Evolutionary conservation across 208 protist genomes (phyloP), one percentile per base, ranked within the genome.

Genomic region (Trypanosoma conorhini): DNA sequence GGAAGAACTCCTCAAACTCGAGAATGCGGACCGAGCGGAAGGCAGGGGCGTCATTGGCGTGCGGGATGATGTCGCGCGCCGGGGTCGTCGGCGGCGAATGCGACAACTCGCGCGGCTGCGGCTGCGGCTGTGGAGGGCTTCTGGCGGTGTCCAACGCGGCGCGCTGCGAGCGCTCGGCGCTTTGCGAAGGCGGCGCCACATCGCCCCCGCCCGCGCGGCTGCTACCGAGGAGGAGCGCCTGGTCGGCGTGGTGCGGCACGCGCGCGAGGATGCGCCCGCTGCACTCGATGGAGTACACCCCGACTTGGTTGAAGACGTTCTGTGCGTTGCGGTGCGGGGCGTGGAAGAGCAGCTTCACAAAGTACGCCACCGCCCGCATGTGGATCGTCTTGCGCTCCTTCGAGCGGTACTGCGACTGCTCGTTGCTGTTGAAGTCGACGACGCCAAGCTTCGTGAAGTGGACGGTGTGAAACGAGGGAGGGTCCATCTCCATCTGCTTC

Each of bases 341-440:
- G 60, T 87, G 67, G 73, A 97, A 90, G 15, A 96, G 77, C 3
- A 97, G 80, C 64, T 93, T 95, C n/a, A 97, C 42, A 65, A 93
- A 95, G 61, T 95, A 93, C 9, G 91, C 89, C 69, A 85, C 76
- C 0, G 81, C 86, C 28, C 91, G 79, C 9, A 97, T 67, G 70
- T 97, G 88, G 5, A 97, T 87, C 8, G 91, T 97, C 63, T 96
- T 97, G 46, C 89, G 82, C 72, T 97, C 93, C 63, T 92, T 92
- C n/a, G 82, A 78, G 40, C 78, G 79, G 79, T 86, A 93, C 21
- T 87, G 64, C 3, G 86, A 89, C 30, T 91, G 83, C 52, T 94
- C 81, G 67, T 95, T 95, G 69, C 69, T 83, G 68, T 83, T 93
- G 60, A 97, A 94, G 28, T 89, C 80, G 5, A 96, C 84, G 26